Evolutionary conservation across 495 filamentous ascomycete genomes (phyloP).

Genomic region (Neurospora sp.): DNA sequence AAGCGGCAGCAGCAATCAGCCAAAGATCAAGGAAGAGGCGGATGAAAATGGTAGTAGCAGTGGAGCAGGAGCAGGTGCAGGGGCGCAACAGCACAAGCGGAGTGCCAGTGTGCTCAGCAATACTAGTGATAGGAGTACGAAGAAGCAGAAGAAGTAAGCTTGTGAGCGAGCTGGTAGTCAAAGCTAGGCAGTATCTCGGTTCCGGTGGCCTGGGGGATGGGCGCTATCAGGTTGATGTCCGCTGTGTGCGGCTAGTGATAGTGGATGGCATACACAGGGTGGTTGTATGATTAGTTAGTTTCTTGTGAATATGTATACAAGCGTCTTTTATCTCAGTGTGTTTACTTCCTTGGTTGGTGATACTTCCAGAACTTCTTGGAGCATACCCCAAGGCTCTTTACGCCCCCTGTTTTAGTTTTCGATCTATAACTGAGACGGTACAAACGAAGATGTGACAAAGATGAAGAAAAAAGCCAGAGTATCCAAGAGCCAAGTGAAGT

Average conservation of each 20-base stretch:
- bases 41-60: conserved; percentile 1
- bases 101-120: conserved; percentile 67
- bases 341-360: background rate
- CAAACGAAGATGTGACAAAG: background rate
- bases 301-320: background rate
- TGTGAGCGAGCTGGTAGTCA: background rate
- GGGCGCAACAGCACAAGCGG: conserved; percentile 44
- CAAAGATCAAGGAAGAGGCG: conserved; percentile 11
- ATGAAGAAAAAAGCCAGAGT: background rate
- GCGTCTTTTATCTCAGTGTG: background rate
- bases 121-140: conserved; percentile 58
- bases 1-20: background rate
- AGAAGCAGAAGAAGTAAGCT: conserved; percentile 57
- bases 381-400: background rate
- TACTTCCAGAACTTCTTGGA: background rate
- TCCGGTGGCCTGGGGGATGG: background rate
- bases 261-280: background rate
- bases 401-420: background rate
- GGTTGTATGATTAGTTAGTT: background rate
- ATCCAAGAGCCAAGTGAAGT: background rate
- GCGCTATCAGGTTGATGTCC: background rate
- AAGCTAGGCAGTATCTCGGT: background rate
- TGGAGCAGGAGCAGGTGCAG: background rate
- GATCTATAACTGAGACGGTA: background rate
- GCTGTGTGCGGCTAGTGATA: background rate